Base-by-base conservation (phyloP, 1,139 yeast genomes). In the Meyerozyma elateridarum region DNA sequence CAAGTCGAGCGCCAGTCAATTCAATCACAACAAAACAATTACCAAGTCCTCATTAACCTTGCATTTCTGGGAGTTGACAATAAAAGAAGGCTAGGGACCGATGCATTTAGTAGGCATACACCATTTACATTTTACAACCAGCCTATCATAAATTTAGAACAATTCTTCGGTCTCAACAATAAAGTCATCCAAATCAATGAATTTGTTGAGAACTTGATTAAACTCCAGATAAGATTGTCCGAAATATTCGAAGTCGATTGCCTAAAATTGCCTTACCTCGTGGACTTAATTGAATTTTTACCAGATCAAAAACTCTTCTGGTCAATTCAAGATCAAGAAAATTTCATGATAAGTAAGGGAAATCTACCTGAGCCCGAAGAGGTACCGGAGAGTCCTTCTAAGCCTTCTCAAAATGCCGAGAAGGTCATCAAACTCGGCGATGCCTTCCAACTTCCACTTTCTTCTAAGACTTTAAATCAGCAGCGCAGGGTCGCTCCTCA, bases 391-490 rank as follows among this genome's bases (percentile, higher is more conserved):
- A 15, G 15, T 22, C 19, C 16, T 16, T 15, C 12, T 29, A 25
- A n/a, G 22, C 20, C 19, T 5, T 37, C 38, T 13, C 41, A 40
- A 6, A 36, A 36, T 15, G 33, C 42, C 4, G 67, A 57, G 35
- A 54, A 56, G 32, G 51, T 66, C 3, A 56, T 63, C 13, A 64
- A 61, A 35, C 42, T 63, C 15, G 70, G 70, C 2, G 59, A 56
- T 29, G 51, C 51, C 1, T 61, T 64, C 15, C 59, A 57, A 32
- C 49, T 68, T 8, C 73, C 73, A 1, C 46, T 64, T 18, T 64
- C 71, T 3, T 64, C 71, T 7, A 64, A 63, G 33, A 65, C 73
- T 1, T 51, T 64, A 25, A 68, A 64, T 38, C 51, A 52, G 35
- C 66, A 65, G 35, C 46, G 65, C 13, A 41, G 70, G 39, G 22